These are phyloP conservation scores for Lathyrus sativus DNA, from an alignment of 306 rosid genomes.

Conservation along the genomic window DNA sequence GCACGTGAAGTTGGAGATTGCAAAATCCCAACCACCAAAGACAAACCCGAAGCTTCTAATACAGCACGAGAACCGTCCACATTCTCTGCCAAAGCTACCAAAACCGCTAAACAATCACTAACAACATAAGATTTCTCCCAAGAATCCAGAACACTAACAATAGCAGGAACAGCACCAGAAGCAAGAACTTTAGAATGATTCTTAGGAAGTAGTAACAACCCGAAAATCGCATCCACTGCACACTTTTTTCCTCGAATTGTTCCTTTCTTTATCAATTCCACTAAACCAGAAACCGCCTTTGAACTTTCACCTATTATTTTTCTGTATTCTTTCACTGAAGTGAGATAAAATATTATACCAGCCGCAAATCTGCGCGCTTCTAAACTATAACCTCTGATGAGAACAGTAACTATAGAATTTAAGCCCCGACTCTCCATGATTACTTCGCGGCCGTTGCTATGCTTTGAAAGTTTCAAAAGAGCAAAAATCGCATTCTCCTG, in stretches of 20 bases:
- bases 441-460: constrained; percentile 43
- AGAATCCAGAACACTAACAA: constrained; percentile 43
- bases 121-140: constrained; percentile 45
- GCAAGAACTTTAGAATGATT: constrained; percentile 52
- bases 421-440: constrained; percentile 60
- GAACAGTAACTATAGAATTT: constrained; percentile 46
- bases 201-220: constrained; percentile 46
- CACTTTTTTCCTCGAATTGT: constrained; percentile 54
- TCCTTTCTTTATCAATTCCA: constrained; percentile 56
- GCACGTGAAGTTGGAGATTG: constrained; percentile 28
- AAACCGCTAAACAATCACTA: constrained; percentile 57
- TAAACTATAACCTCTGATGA: constrained; percentile 48
- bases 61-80: constrained; percentile 50
- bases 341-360: constrained; percentile 60
- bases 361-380: constrained; percentile 68
- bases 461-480: constrained; percentile 68
- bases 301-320: constrained; percentile 61
- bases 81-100: constrained; percentile 53
- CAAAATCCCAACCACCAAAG: constrained; percentile 33
- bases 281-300: constrained; percentile 50
- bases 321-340: constrained; percentile 52
- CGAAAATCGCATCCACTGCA: constrained; percentile 62
- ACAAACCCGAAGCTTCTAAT: constrained; percentile 36
- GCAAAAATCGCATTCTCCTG: constrained; percentile 64
- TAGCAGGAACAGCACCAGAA: constrained; percentile 51